Base-by-base conservation (phyloP, 2,329 filamentous ascomycete genomes). In the Colletotrichum tanaceti region DNA sequence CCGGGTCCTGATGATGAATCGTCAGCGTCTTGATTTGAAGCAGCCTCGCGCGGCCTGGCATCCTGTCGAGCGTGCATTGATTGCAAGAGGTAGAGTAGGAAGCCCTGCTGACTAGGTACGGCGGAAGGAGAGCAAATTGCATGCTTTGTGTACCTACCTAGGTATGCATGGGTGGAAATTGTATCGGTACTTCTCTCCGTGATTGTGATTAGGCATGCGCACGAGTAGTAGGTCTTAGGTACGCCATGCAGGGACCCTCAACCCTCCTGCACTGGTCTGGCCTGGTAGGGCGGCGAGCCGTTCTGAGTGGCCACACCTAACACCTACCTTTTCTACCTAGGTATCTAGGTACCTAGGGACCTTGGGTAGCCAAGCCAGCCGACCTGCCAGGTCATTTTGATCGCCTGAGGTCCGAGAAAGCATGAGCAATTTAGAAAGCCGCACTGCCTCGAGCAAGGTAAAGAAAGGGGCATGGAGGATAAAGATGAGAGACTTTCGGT, bases 171-270 rank as follows among this genome's bases (percentile, higher is more conserved):
- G 47, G 4, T 16, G 28, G 28, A 32, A 9, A 32, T 32, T 1
- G 3, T 32, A 9, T 32, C 28, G 6, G 28, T 7, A 32, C 28
- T 32, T 32, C 9, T 32, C 28, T 9, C 6, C 28, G 28, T 6
- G 28, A 6, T 6, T 28, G 7, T 28, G 28, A 28, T 28, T 28
- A 28, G 28, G 28, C 28, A 28, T 28, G 28, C 28, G 28, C 28
- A 32, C 9, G 28, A 7, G 28, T 32, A 32, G 28, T 28, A 28
- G 28, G 28, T 28, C 28, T 28, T 6, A 28, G 28, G 28, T 41
- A 13, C n/a, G 43, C 43, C 13, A 49, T 59, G 57, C 44, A 59
- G 32, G 57, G 44, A 32, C 10, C 44, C 32, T 57, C 28, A n/a
- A n/a, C n/a, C n/a, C n/a, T n/a, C n/a, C 32, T 28, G 44, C 57